Evolutionary conservation across 805 yeast species (phyloP).

Genomic region (Kluyveromyces wickerhamii): DNA sequence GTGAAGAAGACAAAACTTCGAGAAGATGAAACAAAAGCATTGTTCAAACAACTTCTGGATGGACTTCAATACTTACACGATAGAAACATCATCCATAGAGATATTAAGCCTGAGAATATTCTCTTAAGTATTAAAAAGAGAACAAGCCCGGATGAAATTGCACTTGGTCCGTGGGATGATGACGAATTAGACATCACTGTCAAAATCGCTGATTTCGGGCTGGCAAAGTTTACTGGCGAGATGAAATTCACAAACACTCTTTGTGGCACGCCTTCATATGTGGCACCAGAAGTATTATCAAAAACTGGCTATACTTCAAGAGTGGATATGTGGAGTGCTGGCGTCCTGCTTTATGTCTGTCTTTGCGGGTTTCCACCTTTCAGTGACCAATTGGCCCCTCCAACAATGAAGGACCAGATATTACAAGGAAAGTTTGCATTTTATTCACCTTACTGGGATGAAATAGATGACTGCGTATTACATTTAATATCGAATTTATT

Average conservation of each 20-base stretch:
- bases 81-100: slow-evolving; percentile 66
- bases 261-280: slow-evolving; percentile 85
- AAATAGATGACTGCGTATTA: slow-evolving; percentile 52
- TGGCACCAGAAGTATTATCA: slow-evolving; percentile 67
- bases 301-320: slow-evolving; percentile 57
- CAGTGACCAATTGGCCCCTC: slow-evolving; percentile 75
- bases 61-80: slow-evolving; percentile 65
- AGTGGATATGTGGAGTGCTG: slow-evolving; percentile 78
- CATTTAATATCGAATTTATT: slow-evolving; percentile 58
- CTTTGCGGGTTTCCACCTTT: slow-evolving; percentile 82
- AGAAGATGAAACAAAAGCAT: slow-evolving; percentile 53
- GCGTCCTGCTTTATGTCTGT: slow-evolving; percentile 70
- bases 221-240: slow-evolving; percentile 56
- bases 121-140: slow-evolving; percentile 44
- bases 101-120: slow-evolving; percentile 73
- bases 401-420: slow-evolving; percentile 69
- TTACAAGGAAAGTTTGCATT: slow-evolving; percentile 60
- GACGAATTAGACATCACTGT: slow-evolving; percentile 56
- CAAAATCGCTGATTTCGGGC: slow-evolving; percentile 79
- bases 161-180: slow-evolving; percentile 37
- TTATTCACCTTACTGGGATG: slow-evolving; percentile 75
- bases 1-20: slow-evolving; percentile 53
- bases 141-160: slow-evolving; percentile 22
- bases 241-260: slow-evolving; percentile 65
- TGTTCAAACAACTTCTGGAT: slow-evolving; percentile 55